phyloP scores from a whole-genome alignment of 768 basidiomycete genomes.

The Macrolepiota dolichaula region DNA sequence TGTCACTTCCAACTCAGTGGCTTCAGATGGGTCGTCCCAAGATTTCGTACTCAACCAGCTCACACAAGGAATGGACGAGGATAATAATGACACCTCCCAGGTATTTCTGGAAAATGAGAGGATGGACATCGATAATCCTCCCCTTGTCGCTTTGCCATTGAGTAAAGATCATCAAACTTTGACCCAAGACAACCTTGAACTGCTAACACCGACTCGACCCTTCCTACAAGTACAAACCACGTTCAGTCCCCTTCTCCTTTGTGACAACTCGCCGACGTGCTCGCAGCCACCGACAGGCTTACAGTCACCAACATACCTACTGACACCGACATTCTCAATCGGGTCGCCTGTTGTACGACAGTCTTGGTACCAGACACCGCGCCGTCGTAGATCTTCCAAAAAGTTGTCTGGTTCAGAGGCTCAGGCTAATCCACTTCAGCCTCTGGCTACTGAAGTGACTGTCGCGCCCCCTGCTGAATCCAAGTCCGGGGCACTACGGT shows the following conservation, averaged over 20 bases:
- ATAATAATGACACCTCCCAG: conserved; percentile 10
- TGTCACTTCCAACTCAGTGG: background rate
- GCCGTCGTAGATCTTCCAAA: background rate
- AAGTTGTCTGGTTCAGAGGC: background rate
- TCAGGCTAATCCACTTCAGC: background rate
- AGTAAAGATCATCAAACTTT: background rate
- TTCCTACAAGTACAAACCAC: background rate
- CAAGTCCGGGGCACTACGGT: background rate
- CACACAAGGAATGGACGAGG: conserved; percentile 33
- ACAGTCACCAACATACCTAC: background rate
- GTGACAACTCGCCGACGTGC: background rate
- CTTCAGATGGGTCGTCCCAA: conserved; percentile 23
- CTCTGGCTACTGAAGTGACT: background rate
- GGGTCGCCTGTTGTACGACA: background rate
- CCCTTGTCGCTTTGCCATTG: background rate
- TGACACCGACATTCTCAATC: background rate
- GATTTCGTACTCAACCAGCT: conserved; percentile 46
- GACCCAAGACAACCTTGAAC: background rate
- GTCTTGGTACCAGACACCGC: conserved; percentile 8
- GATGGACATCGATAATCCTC: background rate
- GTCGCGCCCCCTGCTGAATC: background rate
- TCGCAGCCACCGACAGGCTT: too few species aligned
- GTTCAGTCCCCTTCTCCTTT: background rate
- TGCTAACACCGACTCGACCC: background rate
- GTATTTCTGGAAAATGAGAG: background rate